phyloP scores from a whole-genome alignment of 2,329 filamentous ascomycete genomes.

The Colletotrichum gigasporum region DNA sequence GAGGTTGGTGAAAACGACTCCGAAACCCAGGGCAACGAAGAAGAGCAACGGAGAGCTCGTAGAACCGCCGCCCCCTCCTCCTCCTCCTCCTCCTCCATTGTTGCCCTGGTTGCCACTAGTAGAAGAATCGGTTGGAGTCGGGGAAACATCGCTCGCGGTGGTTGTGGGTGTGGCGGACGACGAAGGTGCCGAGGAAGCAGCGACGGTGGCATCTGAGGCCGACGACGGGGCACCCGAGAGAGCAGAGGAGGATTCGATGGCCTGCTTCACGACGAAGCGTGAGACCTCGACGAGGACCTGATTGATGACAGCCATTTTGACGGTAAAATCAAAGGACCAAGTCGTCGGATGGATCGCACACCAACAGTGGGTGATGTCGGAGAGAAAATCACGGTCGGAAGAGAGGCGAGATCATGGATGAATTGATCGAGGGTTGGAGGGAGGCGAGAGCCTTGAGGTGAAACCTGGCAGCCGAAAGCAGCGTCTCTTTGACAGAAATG shows the following conservation, averaged over 20 bases:
- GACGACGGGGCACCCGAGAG: slow-evolving; percentile 35
- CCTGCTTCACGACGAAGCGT: slow-evolving; percentile 45
- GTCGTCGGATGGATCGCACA: slow-evolving; percentile 10
- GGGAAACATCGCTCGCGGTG: slow-evolving; percentile 14
- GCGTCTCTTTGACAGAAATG: slow-evolving; percentile 22
- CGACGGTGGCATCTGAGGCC: slow-evolving; percentile 26
- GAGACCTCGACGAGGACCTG: slow-evolving; percentile 47
- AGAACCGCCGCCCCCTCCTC: slow-evolving; percentile 36
- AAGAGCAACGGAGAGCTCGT: slow-evolving; percentile 67
- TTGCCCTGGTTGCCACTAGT: slow-evolving; percentile 29
- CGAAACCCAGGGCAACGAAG: slow-evolving; percentile 95
- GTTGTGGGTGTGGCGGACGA: slow-evolving; percentile 33
- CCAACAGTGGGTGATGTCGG: slow-evolving; percentile 19
- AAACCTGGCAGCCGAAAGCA: slow-evolving; percentile 26
- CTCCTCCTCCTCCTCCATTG: slow-evolving; percentile 7
- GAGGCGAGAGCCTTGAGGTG: slow-evolving; percentile 2
- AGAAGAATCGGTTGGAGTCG: neutral
- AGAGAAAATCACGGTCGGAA: slow-evolving; percentile 17
- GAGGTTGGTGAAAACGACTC: slow-evolving; percentile 97
- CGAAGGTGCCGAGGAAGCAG: slow-evolving; percentile 32
- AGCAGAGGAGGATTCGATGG: slow-evolving; percentile 10
- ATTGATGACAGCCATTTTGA: slow-evolving; percentile 48
- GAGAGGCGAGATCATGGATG: slow-evolving; percentile 20
- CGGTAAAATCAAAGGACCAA: neutral
- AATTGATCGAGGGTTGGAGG: neutral